Evolutionary conservation across 2,329 filamentous ascomycete genomes (phyloP).

Genomic region (Aspergillus uvarum): DNA sequence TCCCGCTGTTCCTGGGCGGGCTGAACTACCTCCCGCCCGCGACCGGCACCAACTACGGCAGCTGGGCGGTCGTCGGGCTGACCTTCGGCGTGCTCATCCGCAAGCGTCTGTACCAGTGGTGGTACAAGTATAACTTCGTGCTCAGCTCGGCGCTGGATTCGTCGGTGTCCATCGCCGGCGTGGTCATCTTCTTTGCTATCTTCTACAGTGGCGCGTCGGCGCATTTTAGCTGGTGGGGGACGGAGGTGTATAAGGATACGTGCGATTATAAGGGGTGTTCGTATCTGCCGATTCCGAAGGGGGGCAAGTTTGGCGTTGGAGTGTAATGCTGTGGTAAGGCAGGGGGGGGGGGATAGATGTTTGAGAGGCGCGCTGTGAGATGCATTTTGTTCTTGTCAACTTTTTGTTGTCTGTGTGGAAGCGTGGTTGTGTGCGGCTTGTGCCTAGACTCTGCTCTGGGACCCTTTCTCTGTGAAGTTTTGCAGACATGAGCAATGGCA

Average conservation of each 20-base stretch:
- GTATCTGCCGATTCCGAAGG: constrained; percentile 17
- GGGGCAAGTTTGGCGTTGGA: constrained; percentile 16
- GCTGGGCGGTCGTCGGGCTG: constrained; percentile 64
- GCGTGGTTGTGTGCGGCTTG: no score
- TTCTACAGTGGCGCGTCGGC: constrained; percentile 26
- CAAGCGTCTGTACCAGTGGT: constrained; percentile 63
- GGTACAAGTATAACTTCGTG: constrained; percentile 72
- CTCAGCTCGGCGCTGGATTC: constrained; percentile 65
- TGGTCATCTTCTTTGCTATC: constrained; percentile 29
- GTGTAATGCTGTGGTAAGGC: not conserved
- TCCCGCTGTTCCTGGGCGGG: constrained; percentile 19
- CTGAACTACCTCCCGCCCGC: constrained; percentile 57
- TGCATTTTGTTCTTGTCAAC: no score
- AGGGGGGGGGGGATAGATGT: not conserved
- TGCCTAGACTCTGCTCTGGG: no score
- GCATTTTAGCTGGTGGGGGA: constrained; percentile 29
- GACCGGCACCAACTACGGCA: constrained; percentile 65
- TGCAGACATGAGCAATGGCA: no score
- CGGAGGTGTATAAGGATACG: constrained; percentile 27
- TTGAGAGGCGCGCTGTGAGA: not conserved
- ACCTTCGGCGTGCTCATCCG: constrained; percentile 65
- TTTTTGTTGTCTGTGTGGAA: no score
- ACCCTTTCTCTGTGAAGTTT: no score
- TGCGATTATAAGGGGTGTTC: constrained; percentile 27
- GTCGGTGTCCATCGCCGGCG: constrained; percentile 26